These are phyloP conservation scores for Suhomyces bolitotheri DNA, from an alignment of 1,139 yeast species.

Conservation along the genomic window DNA sequence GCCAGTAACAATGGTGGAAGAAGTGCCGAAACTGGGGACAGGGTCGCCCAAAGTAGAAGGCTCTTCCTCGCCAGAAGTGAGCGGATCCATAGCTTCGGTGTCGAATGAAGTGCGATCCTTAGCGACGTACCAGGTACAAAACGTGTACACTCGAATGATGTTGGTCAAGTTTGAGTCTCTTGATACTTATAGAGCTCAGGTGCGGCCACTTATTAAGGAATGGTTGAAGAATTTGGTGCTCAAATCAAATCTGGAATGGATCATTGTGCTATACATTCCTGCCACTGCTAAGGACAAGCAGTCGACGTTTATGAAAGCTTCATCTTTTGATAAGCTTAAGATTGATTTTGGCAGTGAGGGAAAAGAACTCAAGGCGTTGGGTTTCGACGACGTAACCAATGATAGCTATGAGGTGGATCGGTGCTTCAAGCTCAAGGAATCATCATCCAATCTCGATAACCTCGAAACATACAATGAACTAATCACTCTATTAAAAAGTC, in stretches of 20 bases:
- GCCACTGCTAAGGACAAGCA: constrained; percentile 45
- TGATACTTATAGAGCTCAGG: constrained; percentile 76
- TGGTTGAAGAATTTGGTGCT: constrained; percentile 65
- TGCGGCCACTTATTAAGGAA: constrained; percentile 75
- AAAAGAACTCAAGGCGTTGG: constrained; percentile 30
- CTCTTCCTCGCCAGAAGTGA: neutral
- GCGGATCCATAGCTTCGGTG: neutral
- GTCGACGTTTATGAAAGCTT: constrained; percentile 47
- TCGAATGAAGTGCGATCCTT: constrained; percentile 1
- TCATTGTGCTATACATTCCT: constrained; percentile 58
- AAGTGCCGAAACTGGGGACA: constrained; percentile 43
- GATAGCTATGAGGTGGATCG: constrained; percentile 24
- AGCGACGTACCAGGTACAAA: constrained; percentile 12
- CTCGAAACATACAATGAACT: constrained; percentile 54
- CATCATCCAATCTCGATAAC: constrained; percentile 35
- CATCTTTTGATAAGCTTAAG: constrained; percentile 63
- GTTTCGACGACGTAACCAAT: constrained; percentile 11
- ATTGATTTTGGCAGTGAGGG: constrained; percentile 60
- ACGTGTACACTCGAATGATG: constrained; percentile 68
- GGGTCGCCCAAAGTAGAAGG: neutral
- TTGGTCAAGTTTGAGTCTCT: constrained; percentile 64
- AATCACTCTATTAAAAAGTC: constrained; percentile 47
- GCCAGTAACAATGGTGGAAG: constrained; percentile 61
- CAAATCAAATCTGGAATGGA: constrained; percentile 56
- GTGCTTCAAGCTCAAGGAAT: constrained; percentile 42